Conservation (phyloP, 2,329 filamentous ascomycete genomes). For the Plenodomus tracheiphilus region DNA sequence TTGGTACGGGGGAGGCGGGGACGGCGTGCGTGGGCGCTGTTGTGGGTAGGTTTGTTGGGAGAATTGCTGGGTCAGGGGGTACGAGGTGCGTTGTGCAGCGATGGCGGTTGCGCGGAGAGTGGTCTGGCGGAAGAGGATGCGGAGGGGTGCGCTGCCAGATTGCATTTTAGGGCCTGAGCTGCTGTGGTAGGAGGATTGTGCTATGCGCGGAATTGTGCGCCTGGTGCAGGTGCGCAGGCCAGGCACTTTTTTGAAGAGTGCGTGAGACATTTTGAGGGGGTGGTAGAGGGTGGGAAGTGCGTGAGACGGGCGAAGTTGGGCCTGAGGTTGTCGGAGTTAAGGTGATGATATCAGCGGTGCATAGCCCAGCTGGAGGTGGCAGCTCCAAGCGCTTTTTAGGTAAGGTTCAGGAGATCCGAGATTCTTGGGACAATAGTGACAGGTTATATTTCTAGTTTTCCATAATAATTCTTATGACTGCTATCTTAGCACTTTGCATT, state of each 20-base stretch:
- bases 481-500: too few species aligned
- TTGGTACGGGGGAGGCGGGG: slow-evolving; percentile 30
- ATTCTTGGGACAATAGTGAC: too few species aligned
- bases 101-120: slow-evolving; percentile 29
- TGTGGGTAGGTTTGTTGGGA: slow-evolving; percentile 11
- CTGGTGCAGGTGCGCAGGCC: slow-evolving; percentile 11
- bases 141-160: slow-evolving; percentile 26
- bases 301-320: slow-evolving; percentile 10
- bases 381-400: too few species aligned
- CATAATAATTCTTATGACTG: too few species aligned
- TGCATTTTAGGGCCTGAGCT: slow-evolving; percentile 28
- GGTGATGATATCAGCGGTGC: slow-evolving; percentile 1
- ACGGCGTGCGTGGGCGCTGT: slow-evolving; percentile 21
- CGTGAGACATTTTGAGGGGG: slow-evolving; percentile 16
- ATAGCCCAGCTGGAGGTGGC: neutral
- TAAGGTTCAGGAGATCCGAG: too few species aligned
- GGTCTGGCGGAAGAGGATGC: slow-evolving; percentile 34
- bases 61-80: slow-evolving; percentile 25
- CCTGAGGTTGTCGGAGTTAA: slow-evolving; percentile 22
- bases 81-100: slow-evolving; percentile 24
- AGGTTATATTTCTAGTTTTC: too few species aligned
- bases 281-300: slow-evolving; percentile 3
- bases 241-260: slow-evolving; percentile 15
- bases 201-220: slow-evolving; percentile 11
- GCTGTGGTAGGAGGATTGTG: slow-evolving; percentile 15